These are phyloP conservation scores for Daldinia vernicosa DNA, from an alignment of 495 filamentous ascomycete genomes.

Conservation along the genomic window DNA sequence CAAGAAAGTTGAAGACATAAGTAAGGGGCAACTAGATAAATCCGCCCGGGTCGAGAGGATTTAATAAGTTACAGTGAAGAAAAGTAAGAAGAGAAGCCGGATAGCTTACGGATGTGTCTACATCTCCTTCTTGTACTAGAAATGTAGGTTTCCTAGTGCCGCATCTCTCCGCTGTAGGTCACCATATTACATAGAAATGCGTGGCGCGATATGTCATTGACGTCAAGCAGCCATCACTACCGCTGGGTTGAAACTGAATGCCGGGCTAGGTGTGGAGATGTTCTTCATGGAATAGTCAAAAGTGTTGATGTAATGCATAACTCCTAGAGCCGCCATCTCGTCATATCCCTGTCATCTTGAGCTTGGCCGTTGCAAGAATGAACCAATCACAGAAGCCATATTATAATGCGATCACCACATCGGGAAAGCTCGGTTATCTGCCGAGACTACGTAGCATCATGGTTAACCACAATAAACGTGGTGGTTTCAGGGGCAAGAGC, in stretches of 20 bases:
- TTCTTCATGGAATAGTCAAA: background rate
- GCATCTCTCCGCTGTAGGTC: constrained; percentile 5
- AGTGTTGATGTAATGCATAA: constrained; percentile 36
- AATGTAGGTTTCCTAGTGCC: background rate
- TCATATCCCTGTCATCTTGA: constrained; percentile 38
- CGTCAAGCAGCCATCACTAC: constrained; percentile 29
- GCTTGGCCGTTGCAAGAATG: background rate
- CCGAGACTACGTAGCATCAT: constrained; percentile 1
- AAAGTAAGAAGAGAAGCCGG: background rate
- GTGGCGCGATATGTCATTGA: constrained; percentile 29
- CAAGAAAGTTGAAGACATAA: constrained; percentile 29
- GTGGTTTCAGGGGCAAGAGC: background rate
- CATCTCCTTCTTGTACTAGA: constrained; percentile 15
- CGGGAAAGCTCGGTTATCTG: constrained; percentile 11
- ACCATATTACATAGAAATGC: background rate
- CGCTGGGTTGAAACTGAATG: constrained; percentile 7
- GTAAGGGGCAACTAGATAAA: background rate
- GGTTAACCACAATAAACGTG: background rate
- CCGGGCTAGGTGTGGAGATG: constrained; percentile 2
- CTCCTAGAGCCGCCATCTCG: constrained; percentile 7
- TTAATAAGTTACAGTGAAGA: background rate
- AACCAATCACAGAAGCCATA: constrained; percentile 28
- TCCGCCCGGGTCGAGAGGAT: background rate
- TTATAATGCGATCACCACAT: constrained; percentile 26
- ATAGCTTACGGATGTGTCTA: background rate